phyloP scores from a whole-genome alignment of 306 rosid genomes.

The Trichosanthes truncata region DNA sequence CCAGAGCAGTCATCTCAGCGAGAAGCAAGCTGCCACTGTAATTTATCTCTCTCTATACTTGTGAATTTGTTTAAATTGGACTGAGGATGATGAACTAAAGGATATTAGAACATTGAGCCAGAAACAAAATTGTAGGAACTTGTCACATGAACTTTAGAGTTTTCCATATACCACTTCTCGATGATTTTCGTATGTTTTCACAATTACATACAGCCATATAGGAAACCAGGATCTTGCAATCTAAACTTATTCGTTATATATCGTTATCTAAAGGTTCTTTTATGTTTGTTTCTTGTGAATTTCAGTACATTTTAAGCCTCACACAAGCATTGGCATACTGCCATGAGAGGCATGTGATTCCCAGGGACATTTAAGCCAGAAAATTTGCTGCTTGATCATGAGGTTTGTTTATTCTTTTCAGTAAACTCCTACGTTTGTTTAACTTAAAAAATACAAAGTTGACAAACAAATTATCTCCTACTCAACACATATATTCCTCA shows the following conservation, averaged over 20 bases:
- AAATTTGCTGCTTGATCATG: conserved; percentile 78
- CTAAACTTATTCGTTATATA: not conserved
- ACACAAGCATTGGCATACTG: conserved; percentile 81
- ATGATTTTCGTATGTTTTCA: not conserved
- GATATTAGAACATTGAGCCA: not conserved
- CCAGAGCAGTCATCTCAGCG: conserved; percentile 39
- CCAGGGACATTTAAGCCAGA: conserved; percentile 92
- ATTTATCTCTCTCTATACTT: not conserved
- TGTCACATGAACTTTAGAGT: not conserved
- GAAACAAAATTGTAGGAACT: not conserved
- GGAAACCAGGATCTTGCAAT: not conserved
- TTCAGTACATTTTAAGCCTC: no score
- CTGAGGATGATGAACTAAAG: not conserved
- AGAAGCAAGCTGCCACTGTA: conserved; percentile 74
- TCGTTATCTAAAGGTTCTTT: not conserved
- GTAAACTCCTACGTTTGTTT: no score
- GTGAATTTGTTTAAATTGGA: not conserved
- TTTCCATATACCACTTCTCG: not conserved
- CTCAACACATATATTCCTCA: no score
- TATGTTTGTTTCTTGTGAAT: no score
- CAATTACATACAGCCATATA: not conserved
- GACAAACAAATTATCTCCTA: no score
- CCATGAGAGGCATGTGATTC: conserved; percentile 88
- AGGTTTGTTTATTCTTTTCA: no score
- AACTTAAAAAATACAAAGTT: no score